Evolutionary conservation across 2,329 filamentous ascomycete species (phyloP).

Genomic region (Diaporthe sp.): DNA sequence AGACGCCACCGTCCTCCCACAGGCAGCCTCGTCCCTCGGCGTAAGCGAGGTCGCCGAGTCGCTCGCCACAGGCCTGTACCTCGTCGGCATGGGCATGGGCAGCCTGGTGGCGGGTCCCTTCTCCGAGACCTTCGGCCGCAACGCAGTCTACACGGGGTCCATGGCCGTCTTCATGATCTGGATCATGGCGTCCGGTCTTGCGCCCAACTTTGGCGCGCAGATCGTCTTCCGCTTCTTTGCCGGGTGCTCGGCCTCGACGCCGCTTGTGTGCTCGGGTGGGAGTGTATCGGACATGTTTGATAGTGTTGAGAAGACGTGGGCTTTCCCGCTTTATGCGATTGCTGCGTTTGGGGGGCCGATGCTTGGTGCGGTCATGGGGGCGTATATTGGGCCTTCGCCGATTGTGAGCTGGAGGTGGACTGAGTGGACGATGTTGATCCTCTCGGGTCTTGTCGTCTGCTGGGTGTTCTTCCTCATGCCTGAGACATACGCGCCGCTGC

Average conservation of each 20-base stretch:
- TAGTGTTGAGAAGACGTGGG: constrained; percentile 51
- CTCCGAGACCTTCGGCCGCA: constrained; percentile 55
- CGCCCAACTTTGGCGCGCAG: constrained; percentile 56
- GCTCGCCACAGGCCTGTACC: constrained; percentile 57
- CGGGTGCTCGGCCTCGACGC: constrained; percentile 59
- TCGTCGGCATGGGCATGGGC: constrained; percentile 53
- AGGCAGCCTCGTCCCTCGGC: constrained; percentile 58
- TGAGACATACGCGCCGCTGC: constrained; percentile 71
- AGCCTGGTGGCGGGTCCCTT: constrained; percentile 53
- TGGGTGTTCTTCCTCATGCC: constrained; percentile 72
- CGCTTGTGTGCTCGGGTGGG: constrained; percentile 57
- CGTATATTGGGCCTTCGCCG: constrained; percentile 73
- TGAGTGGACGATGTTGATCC: constrained; percentile 75
- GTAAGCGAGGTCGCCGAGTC: constrained; percentile 64
- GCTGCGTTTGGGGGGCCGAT: constrained; percentile 56
- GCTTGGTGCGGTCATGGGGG: constrained; percentile 61
- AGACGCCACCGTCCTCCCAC: constrained; percentile 60
- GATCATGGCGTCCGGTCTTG: constrained; percentile 57
- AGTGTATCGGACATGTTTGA: constrained; percentile 56
- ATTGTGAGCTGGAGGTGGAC: constrained; percentile 70
- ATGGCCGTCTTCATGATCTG: constrained; percentile 58
- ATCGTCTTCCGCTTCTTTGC: constrained; percentile 62
- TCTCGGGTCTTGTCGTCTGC: constrained; percentile 67
- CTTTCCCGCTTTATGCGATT: constrained; percentile 61
- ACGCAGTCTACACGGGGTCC: constrained; percentile 54